Conservation (phyloP, 257 asterid genomes). For the Nicotiana benthamiana region DNA sequence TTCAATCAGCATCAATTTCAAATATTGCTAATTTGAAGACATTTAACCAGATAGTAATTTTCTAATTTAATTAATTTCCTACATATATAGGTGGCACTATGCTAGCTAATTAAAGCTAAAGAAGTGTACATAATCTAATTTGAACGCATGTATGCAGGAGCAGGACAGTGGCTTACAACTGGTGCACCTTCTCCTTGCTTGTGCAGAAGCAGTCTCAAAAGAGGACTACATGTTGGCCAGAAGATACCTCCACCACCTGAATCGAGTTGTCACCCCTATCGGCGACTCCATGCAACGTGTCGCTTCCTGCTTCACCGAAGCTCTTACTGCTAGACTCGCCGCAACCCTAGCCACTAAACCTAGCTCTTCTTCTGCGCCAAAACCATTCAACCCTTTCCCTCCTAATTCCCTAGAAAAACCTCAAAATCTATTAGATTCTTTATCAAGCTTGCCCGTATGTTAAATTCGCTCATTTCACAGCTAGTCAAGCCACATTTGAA, state of each 20-base stretch:
- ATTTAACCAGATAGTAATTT: background rate
- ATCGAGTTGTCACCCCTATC: slow-evolving; percentile 50
- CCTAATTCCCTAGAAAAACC: slow-evolving; percentile 63
- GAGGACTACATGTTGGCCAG: slow-evolving; percentile 81
- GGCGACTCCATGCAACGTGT: slow-evolving; percentile 94
- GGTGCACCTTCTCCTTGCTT: slow-evolving; percentile 72
- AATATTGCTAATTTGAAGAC: background rate
- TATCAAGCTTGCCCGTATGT: slow-evolving; percentile 88
- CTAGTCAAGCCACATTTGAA: slow-evolving; percentile 80
- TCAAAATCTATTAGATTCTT: slow-evolving; percentile 73
- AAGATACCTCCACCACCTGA: slow-evolving; percentile 64
- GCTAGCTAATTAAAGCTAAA: background rate
- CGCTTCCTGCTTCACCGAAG: slow-evolving; percentile 71
- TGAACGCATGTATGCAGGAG: slow-evolving; percentile 26
- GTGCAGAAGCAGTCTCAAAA: slow-evolving; percentile 81
- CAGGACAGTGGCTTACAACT: slow-evolving; percentile 70
- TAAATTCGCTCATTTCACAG: slow-evolving; percentile 82
- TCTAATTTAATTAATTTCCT: background rate
- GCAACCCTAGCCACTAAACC: slow-evolving; percentile 62
- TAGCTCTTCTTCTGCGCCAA: slow-evolving; percentile 26
- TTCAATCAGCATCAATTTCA: background rate
- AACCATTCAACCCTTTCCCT: slow-evolving; percentile 61
- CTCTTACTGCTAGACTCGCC: slow-evolving; percentile 54
- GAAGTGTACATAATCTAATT: background rate
- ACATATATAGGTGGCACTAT: background rate